Percentiles rank a stretch among this genome's conserved stretches.
Conservation (phyloP, 805 yeast genomes). For the Saturnispora quitensis region DNA sequence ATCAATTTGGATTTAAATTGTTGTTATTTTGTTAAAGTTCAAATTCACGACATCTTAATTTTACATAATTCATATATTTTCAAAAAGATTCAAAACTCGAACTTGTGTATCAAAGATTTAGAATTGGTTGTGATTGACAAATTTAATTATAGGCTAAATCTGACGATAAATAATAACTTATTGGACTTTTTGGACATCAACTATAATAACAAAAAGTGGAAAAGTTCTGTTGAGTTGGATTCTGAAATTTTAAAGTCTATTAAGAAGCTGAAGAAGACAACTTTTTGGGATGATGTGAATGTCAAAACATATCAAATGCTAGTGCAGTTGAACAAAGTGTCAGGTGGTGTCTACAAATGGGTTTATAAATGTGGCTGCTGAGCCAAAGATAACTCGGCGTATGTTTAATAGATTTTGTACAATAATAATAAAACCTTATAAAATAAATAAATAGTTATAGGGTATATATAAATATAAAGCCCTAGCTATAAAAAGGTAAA, state of each 20-base stretch:
- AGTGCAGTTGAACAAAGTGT: background rate
- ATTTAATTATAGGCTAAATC: background rate
- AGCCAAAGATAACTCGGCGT: background rate
- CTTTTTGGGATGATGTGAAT: background rate
- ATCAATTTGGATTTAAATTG: background rate
- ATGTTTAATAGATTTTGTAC: background rate
- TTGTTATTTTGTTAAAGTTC: conserved; percentile 3
- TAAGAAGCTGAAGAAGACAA: background rate
- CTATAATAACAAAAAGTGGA: background rate
- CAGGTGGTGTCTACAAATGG: conserved; percentile 7
- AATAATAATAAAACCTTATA: background rate
- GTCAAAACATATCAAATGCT: conserved; percentile 2
- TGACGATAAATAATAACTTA: conserved; percentile 1
- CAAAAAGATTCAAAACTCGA: background rate
- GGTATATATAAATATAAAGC: too few relatives aligned
- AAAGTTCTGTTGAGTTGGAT: background rate
- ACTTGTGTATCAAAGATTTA: background rate
- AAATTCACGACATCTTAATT: background rate
- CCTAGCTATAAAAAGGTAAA: background rate
- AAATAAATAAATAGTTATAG: background rate
- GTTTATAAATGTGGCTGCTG: conserved; percentile 1
- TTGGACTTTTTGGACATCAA: background rate
- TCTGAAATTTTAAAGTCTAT: background rate
- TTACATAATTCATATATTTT: conserved; percentile 1
- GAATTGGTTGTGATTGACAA: conserved; percentile 7